Evolutionary conservation across 345 rosid genomes (phyloP).

Genomic region (Moricandia arvensis): DNA sequence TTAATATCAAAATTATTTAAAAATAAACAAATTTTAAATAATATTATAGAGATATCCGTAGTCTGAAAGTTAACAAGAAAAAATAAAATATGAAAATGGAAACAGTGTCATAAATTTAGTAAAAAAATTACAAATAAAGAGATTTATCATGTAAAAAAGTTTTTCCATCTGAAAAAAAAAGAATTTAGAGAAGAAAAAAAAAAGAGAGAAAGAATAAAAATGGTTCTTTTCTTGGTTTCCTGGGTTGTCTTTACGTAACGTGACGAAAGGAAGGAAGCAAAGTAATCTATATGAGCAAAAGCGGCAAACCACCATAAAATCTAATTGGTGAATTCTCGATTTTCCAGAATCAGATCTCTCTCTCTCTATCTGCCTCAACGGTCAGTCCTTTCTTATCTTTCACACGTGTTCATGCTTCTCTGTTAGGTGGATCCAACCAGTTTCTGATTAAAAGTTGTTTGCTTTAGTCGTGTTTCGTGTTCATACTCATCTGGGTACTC

Average conservation of each 20-base stretch:
- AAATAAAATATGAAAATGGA: too few relatives aligned
- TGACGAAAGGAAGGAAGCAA: neutral
- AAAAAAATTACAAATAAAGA: too few relatives aligned
- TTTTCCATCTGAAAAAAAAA: too few relatives aligned
- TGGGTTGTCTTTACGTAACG: neutral
- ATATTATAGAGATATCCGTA: too few relatives aligned
- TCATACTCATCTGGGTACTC: constrained; percentile 30
- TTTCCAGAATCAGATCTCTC: constrained; percentile 23
- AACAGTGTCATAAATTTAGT: too few relatives aligned
- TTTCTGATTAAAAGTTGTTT: neutral
- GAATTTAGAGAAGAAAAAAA: neutral
- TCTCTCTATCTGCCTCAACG: neutral
- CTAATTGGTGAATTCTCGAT: neutral
- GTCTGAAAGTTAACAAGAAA: neutral
- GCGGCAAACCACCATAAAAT: neutral
- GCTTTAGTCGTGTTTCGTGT: constrained; percentile 11
- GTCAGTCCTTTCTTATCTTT: constrained; percentile 16
- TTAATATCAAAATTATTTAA: too few relatives aligned
- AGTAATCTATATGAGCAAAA: neutral
- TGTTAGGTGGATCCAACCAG: constrained; percentile 7
- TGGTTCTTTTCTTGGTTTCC: neutral
- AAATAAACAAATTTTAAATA: too few relatives aligned
- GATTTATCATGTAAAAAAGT: too few relatives aligned
- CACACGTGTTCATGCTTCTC: neutral
- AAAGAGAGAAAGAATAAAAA: neutral